phyloP scores from a whole-genome alignment of 2,329 filamentous ascomycete species.

The Calycina marina region DNA sequence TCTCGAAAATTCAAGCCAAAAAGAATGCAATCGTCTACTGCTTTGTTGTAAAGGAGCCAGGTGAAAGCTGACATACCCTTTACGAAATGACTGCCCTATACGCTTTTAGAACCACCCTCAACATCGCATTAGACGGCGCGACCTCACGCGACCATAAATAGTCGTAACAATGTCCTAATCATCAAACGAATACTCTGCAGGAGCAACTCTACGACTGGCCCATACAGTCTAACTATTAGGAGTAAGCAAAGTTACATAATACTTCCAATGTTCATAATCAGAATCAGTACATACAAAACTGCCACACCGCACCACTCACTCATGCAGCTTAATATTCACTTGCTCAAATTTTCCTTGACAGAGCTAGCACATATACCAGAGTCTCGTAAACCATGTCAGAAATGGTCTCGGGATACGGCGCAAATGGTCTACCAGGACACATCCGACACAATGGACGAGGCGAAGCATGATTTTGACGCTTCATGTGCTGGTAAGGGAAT shows the following conservation, averaged over 20 bases:
- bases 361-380: constrained; percentile 28
- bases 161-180: constrained; percentile 26
- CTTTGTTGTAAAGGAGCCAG: not conserved
- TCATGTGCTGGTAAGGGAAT: no score
- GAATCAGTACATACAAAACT: no score
- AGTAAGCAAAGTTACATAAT: no score
- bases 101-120: no score
- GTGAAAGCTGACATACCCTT: no score
- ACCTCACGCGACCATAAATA: constrained; percentile 30
- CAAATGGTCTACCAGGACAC: no score
- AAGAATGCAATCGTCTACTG: constrained; percentile 9
- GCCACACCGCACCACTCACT: no score
- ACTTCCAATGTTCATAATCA: no score
- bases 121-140: no score
- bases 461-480: no score
- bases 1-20: not conserved
- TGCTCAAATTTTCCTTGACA: constrained; percentile 9
- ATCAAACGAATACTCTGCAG: constrained; percentile 32
- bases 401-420: constrained; percentile 31
- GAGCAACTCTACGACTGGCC: constrained; percentile 34
- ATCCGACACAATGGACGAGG: no score
- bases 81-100: constrained; percentile 25
- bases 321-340: constrained; percentile 23
- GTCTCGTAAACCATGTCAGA: constrained; percentile 27
- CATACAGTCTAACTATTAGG: no score